Base-by-base conservation (phyloP, 108 stramenopile species). In the Pseudonitzschia multiseries region DNA sequence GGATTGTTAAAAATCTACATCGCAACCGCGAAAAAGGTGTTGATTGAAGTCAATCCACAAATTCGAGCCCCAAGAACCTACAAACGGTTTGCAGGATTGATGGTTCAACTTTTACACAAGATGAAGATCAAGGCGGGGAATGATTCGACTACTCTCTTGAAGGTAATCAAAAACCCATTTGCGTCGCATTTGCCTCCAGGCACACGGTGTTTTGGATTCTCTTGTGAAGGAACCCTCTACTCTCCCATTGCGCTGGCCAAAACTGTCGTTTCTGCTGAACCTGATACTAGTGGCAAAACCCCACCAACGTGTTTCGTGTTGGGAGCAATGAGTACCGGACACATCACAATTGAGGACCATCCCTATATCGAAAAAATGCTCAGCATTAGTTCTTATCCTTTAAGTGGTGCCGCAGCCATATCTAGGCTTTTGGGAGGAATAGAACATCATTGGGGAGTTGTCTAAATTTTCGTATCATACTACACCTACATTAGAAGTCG, bases 91-190 rank as follows among this genome's bases (percentile, higher is more conserved):
- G 83, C 90, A 10, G 93, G 92, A 15, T 72, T 93, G 60, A 91
- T 94, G 89, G 97, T 99, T 15, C 99, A 99, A 71, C 86, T 99
- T 22, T 86, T 99, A 62, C 98, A 99, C 87, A 98, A 98, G 80
- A 93, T 99, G 89, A 98, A 98, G 80, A 98, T 99, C 79, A 96
- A 98, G 82, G 96, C 99, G 20, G 93, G 88, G 26, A 83, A 74
- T n/a, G 89, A 87, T 57, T 89, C 92, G 18, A 92, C 91, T 10
- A 98, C 96, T 10, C 81, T 99, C 29, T 83, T 99, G 77, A 97
- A 94, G 74, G 97, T 99, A 20, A 93, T 99, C 71, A 99, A 99
- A 74, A 99, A 99, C 86, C 98, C 98, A 8, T 86, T 98, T 64
- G 90, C 96, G 36, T 89, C 96, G 57, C 96, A 99, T 79, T 84